Conservation (phyloP, 2,329 filamentous ascomycete species). For the Metarhizium humberi region DNA sequence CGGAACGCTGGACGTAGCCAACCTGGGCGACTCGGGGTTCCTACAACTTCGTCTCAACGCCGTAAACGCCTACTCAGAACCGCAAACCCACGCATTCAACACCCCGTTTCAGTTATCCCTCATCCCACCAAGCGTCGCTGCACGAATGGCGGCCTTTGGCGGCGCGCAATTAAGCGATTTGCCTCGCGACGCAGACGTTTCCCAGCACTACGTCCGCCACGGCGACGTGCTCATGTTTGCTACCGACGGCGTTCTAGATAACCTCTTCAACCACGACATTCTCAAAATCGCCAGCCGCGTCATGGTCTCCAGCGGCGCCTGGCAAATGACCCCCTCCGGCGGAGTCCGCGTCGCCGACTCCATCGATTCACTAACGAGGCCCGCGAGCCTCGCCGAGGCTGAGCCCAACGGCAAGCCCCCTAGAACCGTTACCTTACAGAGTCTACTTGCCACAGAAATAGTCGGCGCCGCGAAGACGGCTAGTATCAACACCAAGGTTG, state of each 20-base stretch:
- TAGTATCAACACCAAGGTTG: constrained; percentile 69
- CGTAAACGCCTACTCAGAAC: constrained; percentile 71
- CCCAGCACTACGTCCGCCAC: constrained; percentile 67
- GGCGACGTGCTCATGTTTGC: constrained; percentile 92
- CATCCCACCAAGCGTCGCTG: constrained; percentile 69
- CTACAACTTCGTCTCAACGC: constrained; percentile 78
- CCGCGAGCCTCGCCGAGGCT: constrained; percentile 14
- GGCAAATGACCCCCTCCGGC: constrained; percentile 51
- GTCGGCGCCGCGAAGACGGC: constrained; percentile 76
- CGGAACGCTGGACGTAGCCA: constrained; percentile 77
- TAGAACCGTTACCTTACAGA: constrained; percentile 54
- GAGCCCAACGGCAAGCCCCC: constrained; percentile 12
- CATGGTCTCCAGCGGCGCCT: constrained; percentile 68
- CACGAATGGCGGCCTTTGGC: constrained; percentile 75
- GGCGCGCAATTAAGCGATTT: constrained; percentile 73
- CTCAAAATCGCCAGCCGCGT: constrained; percentile 67
- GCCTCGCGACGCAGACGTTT: constrained; percentile 74
- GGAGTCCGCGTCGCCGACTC: constrained; percentile 56
- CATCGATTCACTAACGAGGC: constrained; percentile 36
- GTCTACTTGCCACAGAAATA: constrained; percentile 68
- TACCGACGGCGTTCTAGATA: constrained; percentile 94
- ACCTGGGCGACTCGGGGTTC: constrained; percentile 92
- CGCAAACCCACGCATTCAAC: constrained; percentile 96
- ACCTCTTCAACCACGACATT: constrained; percentile 84
- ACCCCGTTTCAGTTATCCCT: constrained; percentile 92